A percentile compares a stretch with the other conserved stretches of the same genome.
phyloP scores from a whole-genome alignment of 495 filamentous ascomycete genomes.

The Cairneyella variabilis region DNA sequence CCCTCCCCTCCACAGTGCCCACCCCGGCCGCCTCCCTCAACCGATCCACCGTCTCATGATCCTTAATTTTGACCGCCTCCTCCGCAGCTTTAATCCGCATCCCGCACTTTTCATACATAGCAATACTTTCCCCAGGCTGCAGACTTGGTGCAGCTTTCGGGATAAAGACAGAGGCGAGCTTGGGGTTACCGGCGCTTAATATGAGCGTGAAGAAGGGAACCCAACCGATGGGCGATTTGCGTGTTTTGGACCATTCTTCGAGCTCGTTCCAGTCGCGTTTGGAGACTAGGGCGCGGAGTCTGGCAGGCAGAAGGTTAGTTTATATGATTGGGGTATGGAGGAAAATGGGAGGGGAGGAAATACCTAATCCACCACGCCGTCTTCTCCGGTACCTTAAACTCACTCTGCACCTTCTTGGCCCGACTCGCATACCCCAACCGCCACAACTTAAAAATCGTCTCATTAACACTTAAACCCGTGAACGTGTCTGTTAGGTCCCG shows the following conservation, averaged over 20 bases:
- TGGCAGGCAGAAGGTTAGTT: constrained; percentile 22
- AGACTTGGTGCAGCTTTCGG: constrained; percentile 57
- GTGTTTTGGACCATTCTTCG: constrained; percentile 70
- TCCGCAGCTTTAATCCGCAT: constrained; percentile 87
- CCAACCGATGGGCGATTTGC: constrained; percentile 94
- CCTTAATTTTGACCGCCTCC: constrained; percentile 81
- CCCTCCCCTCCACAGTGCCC: constrained; percentile 24
- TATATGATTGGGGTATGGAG: neutral
- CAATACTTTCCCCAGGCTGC: constrained; percentile 56
- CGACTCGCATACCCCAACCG: constrained; percentile 69
- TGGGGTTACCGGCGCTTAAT: constrained; percentile 83
- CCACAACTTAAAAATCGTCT: constrained; percentile 83
- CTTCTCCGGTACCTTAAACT: constrained; percentile 91
- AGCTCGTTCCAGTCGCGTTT: constrained; percentile 89
- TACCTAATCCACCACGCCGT: constrained; percentile 80
- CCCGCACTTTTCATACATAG: constrained; percentile 96
- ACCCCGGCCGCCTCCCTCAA: constrained; percentile 21
- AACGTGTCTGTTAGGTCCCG: constrained; percentile 74
- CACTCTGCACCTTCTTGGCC: constrained; percentile 79
- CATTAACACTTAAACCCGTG: constrained; percentile 79
- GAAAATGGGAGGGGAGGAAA: constrained; percentile 8
- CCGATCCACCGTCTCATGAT: constrained; percentile 53
- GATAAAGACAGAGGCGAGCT: constrained; percentile 77
- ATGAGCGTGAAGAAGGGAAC: constrained; percentile 94
- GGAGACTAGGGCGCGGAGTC: constrained; percentile 82